Conservation (phyloP, 2,329 filamentous ascomycete genomes). For the Arthrobotrys megalospora region DNA sequence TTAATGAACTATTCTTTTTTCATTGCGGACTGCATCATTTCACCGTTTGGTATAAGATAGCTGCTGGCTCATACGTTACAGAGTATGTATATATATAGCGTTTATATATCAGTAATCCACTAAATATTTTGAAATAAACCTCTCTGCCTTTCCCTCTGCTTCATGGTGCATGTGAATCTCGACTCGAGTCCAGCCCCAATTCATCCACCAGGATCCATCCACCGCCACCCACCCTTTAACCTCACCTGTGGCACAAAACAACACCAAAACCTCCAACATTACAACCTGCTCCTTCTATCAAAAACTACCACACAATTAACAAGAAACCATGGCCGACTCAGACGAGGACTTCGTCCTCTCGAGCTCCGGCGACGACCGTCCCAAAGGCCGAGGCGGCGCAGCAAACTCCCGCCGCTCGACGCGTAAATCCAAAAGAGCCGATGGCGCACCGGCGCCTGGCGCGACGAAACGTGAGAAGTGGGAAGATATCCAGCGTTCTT, state of each 20-base stretch:
- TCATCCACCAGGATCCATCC: no score
- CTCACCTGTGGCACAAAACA: constrained; percentile 34
- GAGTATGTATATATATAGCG: constrained; percentile 18
- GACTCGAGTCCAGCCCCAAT: no score
- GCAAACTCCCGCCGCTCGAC: constrained; percentile 50
- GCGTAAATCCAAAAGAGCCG: constrained; percentile 66
- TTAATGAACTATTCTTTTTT: constrained; percentile 35
- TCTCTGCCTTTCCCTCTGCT: background rate
- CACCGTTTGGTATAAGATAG: background rate
- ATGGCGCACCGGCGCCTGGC: constrained; percentile 65
- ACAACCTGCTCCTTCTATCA: background rate
- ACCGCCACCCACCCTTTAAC: constrained; percentile 16
- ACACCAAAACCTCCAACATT: constrained; percentile 27
- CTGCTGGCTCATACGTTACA: background rate
- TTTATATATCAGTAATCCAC: constrained; percentile 18
- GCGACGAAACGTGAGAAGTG: constrained; percentile 67
- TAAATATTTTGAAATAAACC: background rate
- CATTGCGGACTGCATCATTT: constrained; percentile 7
- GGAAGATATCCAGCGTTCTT: constrained; percentile 69
- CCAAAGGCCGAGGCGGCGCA: constrained; percentile 63
- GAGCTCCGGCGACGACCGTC: constrained; percentile 68
- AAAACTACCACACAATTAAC: background rate
- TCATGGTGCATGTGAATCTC: no score
- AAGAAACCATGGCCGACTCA: constrained; percentile 68
- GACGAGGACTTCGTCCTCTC: constrained; percentile 72